phyloP scores from a whole-genome alignment of 1,139 yeast genomes.

The Magnusiomyces suaveolens region DNA sequence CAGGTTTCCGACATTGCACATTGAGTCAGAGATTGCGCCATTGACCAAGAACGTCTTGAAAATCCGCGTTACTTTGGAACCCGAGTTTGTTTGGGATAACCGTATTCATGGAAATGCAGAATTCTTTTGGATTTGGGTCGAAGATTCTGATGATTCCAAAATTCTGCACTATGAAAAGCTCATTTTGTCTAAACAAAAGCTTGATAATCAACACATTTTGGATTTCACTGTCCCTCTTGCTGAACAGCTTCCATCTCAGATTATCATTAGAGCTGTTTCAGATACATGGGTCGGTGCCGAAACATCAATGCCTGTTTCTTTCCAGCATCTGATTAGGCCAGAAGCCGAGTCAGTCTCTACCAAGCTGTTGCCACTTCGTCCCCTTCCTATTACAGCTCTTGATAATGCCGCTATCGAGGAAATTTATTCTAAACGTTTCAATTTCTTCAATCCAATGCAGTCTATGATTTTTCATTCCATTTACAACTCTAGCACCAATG shows the following conservation, averaged over 20 bases:
- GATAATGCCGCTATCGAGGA: constrained; percentile 58
- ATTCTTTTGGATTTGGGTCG: constrained; percentile 86
- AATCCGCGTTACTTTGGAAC: constrained; percentile 56
- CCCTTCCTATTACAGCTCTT: constrained; percentile 74
- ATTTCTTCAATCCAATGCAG: constrained; percentile 96
- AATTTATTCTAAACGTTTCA: constrained; percentile 58
- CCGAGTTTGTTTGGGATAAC: constrained; percentile 81
- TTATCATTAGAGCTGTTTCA: constrained; percentile 66
- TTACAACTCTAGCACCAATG: constrained; percentile 68
- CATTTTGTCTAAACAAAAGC: constrained; percentile 51
- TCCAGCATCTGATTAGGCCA: constrained; percentile 84
- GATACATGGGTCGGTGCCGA: constrained; percentile 91
- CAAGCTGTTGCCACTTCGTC: constrained; percentile 66
- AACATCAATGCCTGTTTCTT: constrained; percentile 65
- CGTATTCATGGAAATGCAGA: constrained; percentile 75
- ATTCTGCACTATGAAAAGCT: constrained; percentile 78
- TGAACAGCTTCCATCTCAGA: constrained; percentile 83
- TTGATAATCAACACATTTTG: constrained; percentile 54
- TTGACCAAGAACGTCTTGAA: constrained; percentile 81
- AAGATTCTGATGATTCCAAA: constrained; percentile 57
- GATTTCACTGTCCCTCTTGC: constrained; percentile 88
- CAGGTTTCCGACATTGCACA: constrained; percentile 61
- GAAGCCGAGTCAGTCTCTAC: constrained; percentile 81
- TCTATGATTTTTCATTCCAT: constrained; percentile 91
- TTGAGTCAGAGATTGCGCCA: constrained; percentile 83